Evolutionary conservation across 2,329 filamentous ascomycete genomes (phyloP).

Genomic region (Claviceps quebecensis): DNA sequence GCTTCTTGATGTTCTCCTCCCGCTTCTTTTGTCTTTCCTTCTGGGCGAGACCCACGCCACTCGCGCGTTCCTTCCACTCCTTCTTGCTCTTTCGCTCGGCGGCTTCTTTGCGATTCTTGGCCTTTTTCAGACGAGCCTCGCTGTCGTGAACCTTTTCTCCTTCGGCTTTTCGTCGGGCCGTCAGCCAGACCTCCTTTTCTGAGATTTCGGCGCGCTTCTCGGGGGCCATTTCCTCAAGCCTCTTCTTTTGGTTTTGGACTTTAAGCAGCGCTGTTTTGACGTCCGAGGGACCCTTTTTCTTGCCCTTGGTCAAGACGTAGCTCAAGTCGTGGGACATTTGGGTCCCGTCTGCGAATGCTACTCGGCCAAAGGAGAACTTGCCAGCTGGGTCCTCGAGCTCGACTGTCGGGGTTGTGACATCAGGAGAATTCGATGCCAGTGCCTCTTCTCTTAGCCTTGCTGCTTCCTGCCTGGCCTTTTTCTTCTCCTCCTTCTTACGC

Average conservation of each 20-base stretch:
- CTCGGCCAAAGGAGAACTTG: slow-evolving; percentile 78
- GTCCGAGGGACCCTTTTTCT: slow-evolving; percentile 74
- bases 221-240: slow-evolving; percentile 60
- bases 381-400: slow-evolving; percentile 38
- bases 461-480: slow-evolving; percentile 67
- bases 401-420: slow-evolving; percentile 41
- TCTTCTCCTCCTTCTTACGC: slow-evolving; percentile 75
- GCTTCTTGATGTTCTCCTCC: slow-evolving; percentile 62
- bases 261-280: slow-evolving; percentile 74
- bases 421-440: slow-evolving; percentile 47
- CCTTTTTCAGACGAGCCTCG: slow-evolving; percentile 78
- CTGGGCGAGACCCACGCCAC: slow-evolving; percentile 60
- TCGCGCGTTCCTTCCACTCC: slow-evolving; percentile 65
- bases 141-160: slow-evolving; percentile 85
- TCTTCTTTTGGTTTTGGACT: slow-evolving; percentile 73
- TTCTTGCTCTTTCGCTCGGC: slow-evolving; percentile 83
- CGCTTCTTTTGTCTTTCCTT: slow-evolving; percentile 72
- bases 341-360: slow-evolving; percentile 81
- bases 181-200: slow-evolving; percentile 90
- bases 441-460: slow-evolving; percentile 51
- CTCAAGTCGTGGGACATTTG: slow-evolving; percentile 62
- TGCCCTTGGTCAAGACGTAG: slow-evolving; percentile 35
- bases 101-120: slow-evolving; percentile 82
- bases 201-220: slow-evolving; percentile 74
- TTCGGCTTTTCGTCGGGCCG: slow-evolving; percentile 74